Conservation (phyloP, 2,329 filamentous ascomycete species). For the Leptographium flavum region DNA sequence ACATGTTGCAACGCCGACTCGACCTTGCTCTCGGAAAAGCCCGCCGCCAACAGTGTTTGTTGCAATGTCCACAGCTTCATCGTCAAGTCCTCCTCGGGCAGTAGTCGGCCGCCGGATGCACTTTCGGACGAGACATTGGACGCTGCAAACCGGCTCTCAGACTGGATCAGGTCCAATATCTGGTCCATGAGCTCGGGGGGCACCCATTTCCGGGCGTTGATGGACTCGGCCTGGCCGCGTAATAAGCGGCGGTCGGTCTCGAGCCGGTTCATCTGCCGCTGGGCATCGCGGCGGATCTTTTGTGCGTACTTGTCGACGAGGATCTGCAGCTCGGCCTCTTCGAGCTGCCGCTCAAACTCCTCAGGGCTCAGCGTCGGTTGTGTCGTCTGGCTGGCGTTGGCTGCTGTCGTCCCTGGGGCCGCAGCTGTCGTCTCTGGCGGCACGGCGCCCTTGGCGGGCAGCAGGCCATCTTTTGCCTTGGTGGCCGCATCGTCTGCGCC, state of each 20-base stretch:
- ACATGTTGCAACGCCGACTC: conserved; percentile 51
- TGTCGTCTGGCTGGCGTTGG: conserved; percentile 8
- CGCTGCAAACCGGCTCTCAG: conserved; percentile 45
- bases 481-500: conserved; percentile 12
- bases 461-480: conserved; percentile 7
- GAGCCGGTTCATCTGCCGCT: conserved; percentile 60
- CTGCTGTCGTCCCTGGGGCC: conserved; percentile 12
- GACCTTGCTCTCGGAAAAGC: conserved; percentile 51
- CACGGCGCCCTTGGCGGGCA: conserved; percentile 1
- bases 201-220: conserved; percentile 68
- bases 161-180: conserved; percentile 58
- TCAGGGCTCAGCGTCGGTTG: conserved; percentile 56
- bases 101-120: conserved; percentile 32
- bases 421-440: conserved; percentile 5
- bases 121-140: conserved; percentile 34
- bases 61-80: conserved; percentile 75
- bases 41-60: conserved; percentile 52
- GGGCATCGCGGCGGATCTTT: conserved; percentile 67
- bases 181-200: conserved; percentile 64
- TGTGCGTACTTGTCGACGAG: conserved; percentile 71
- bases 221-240: conserved; percentile 58
- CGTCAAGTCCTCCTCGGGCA: conserved; percentile 63
- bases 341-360: conserved; percentile 78
- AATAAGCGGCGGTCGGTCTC: conserved; percentile 78
- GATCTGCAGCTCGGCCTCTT: conserved; percentile 78